Percentiles rank a stretch among this genome's conserved stretches.
These are phyloP conservation scores for Sporisorium scitamineum DNA, from an alignment of 1,284 basidiomycete species.

Conservation along the genomic window DNA sequence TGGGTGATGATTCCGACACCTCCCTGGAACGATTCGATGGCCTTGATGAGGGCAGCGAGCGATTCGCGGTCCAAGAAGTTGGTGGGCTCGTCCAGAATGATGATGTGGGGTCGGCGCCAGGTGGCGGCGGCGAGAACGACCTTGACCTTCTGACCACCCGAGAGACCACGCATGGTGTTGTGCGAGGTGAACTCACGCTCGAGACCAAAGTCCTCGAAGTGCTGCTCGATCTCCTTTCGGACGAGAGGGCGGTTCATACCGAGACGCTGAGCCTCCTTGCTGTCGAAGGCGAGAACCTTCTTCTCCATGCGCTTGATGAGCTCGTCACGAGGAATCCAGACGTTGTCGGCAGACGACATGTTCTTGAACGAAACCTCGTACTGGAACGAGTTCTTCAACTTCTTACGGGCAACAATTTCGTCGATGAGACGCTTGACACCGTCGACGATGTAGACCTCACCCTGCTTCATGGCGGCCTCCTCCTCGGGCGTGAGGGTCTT, in stretches of 20 bases:
- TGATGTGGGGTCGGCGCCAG: constrained; percentile 68
- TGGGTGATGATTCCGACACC: constrained; percentile 69
- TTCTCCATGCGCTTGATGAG: constrained; percentile 67
- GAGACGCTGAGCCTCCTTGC: constrained; percentile 64
- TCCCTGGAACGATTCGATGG: constrained; percentile 68
- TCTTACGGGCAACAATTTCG: constrained; percentile 68
- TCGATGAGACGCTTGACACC: constrained; percentile 69
- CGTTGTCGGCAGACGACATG: constrained; percentile 69
- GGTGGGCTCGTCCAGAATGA: constrained; percentile 68
- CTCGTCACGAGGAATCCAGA: constrained; percentile 66
- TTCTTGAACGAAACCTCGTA: constrained; percentile 70
- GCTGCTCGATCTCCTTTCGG: constrained; percentile 69
- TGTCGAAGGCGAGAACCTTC: constrained; percentile 66
- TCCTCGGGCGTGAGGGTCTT: constrained; percentile 63
- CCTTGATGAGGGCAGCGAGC: constrained; percentile 68
- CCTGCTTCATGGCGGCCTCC: constrained; percentile 66
- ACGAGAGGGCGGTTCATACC: constrained; percentile 68
- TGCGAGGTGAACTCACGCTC: constrained; percentile 69
- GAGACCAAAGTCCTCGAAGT: constrained; percentile 69
- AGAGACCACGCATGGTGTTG: constrained; percentile 70
- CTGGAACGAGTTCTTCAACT: constrained; percentile 70
- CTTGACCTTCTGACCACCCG: constrained; percentile 70
- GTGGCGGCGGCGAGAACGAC: constrained; percentile 68
- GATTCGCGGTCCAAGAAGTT: constrained; percentile 70
- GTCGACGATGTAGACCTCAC: constrained; percentile 66